Percentiles rank a stretch among this genome's conserved stretches.
phyloP scores from a whole-genome alignment of 2,329 filamentous ascomycete genomes.

The Decorospora gaudefroyi region DNA sequence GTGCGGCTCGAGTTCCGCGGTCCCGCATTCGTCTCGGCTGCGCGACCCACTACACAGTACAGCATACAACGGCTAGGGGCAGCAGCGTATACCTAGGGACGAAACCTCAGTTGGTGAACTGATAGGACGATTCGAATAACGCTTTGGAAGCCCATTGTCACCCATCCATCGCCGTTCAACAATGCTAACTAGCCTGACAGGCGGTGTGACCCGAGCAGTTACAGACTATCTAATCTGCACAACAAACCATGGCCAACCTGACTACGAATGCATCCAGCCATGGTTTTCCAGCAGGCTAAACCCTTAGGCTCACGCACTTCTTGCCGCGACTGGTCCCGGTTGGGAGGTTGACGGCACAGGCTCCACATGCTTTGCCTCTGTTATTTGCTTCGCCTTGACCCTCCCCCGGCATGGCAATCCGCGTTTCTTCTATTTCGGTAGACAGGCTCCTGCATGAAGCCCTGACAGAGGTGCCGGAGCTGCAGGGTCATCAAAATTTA shows the following conservation, averaged over 20 bases:
- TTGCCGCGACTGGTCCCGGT: constrained; percentile 1
- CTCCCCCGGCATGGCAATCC: constrained; percentile 1
- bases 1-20: constrained; percentile 18
- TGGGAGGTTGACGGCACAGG: constrained; percentile 1
- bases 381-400: constrained; percentile 4
- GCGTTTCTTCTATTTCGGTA: neutral
- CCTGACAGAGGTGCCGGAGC: constrained; percentile 7
- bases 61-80: constrained; percentile 1
- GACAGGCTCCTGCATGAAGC: constrained; percentile 9
- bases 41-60: constrained; percentile 14
- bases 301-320: neutral
- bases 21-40: constrained; percentile 14
- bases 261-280: constrained; percentile 13
- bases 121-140: neutral
- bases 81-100: too few relatives aligned
- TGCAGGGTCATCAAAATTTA: constrained; percentile 14
- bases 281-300: constrained; percentile 7
- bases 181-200: neutral
- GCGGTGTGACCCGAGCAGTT: neutral
- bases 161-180: neutral
- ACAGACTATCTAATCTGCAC: neutral
- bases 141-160: neutral
- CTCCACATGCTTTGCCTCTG: constrained; percentile 3
- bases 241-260: constrained; percentile 9
- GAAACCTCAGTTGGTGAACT: neutral